These are phyloP conservation scores for Fusarium sublunatum DNA, from an alignment of 2,329 filamentous ascomycete genomes.

Conservation along the genomic window DNA sequence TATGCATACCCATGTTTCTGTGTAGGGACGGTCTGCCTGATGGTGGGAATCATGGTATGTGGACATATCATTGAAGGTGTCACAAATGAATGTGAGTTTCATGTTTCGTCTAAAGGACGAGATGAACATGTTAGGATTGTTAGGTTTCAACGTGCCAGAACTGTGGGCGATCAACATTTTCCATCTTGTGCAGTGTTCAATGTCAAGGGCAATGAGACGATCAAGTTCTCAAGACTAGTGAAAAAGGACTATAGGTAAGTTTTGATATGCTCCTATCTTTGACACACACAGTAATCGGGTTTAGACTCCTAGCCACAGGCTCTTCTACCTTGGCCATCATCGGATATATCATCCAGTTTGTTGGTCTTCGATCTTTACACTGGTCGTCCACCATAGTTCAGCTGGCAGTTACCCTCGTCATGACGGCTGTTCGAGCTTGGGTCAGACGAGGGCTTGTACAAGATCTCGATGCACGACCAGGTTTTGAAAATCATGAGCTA, in stretches of 20 bases:
- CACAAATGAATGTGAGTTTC: background rate
- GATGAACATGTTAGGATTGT: background rate
- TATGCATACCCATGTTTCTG: conserved; percentile 7
- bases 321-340: background rate
- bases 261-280: background rate
- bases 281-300: background rate
- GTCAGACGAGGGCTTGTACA: background rate
- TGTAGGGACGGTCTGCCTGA: background rate
- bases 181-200: background rate
- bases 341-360: background rate
- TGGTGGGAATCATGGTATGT: background rate
- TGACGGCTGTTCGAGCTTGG: background rate
- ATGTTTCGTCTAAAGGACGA: fast-evolving
- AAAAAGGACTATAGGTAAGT: background rate
- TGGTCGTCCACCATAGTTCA: background rate
- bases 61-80: background rate
- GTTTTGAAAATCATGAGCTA: fast-evolving
- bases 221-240: background rate
- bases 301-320: background rate
- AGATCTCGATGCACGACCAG: background rate
- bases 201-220: no score
- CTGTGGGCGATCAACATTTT: background rate
- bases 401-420: background rate
- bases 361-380: background rate
- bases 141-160: background rate